Conservation (phyloP, 139 green algal species). For the Mychonastes homosphaera region DNA sequence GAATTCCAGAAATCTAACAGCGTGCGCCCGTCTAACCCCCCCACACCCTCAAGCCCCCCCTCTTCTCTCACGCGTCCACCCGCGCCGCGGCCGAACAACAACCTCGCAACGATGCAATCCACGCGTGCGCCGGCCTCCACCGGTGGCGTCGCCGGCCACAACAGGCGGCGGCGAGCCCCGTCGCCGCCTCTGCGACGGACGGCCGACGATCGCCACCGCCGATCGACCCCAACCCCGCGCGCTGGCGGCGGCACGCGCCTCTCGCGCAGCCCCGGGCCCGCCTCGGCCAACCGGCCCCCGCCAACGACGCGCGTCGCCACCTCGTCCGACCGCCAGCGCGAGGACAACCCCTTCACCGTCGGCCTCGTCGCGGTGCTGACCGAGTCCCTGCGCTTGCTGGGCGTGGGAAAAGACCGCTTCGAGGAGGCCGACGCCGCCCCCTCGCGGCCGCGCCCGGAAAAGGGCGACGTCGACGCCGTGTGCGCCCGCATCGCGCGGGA, state of each 20-base stretch:
- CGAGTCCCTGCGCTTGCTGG: slow-evolving; percentile 7
- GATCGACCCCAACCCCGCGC: not conserved
- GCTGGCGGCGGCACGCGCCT: not conserved
- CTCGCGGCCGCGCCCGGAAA: not conserved
- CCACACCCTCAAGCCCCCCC: too few species aligned
- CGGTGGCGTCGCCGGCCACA: too few species aligned
- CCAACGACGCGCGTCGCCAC: not conserved
- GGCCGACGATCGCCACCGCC: too few species aligned
- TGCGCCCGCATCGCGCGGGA: not conserved
- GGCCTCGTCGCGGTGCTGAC: slow-evolving; percentile 8
- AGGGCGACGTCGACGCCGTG: not conserved
- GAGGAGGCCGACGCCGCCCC: not conserved
- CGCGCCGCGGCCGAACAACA: too few species aligned
- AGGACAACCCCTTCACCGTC: not conserved
- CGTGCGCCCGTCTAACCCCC: too few species aligned
- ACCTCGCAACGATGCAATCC: too few species aligned
- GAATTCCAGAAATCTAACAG: too few species aligned
- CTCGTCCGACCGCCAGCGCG: not conserved
- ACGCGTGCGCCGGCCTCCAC: too few species aligned
- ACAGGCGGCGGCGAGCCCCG: not conserved
- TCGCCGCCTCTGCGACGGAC: not conserved
- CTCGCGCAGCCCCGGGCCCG: slow-evolving; percentile 1
- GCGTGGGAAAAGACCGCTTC: slow-evolving; percentile 5
- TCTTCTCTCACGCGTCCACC: too few species aligned
- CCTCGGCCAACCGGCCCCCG: not conserved